phyloP scores from a whole-genome alignment of 1,139 yeast genomes.

The Yamadazyma triangularis region DNA sequence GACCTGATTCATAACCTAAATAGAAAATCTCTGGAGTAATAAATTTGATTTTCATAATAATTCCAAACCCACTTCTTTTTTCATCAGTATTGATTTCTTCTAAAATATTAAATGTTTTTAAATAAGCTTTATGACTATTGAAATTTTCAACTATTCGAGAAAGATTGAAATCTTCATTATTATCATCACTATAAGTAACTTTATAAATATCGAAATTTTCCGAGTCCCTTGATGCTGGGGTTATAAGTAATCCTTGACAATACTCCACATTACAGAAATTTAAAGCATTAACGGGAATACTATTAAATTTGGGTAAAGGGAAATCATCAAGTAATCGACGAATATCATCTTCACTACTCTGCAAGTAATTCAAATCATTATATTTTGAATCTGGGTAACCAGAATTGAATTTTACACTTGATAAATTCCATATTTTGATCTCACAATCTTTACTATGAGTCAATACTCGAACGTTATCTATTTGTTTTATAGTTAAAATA shows the following conservation, averaged over 20 bases:
- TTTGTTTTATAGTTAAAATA: slow-evolving; percentile 39
- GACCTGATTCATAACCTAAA: slow-evolving; percentile 60
- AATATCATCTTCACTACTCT: slow-evolving; percentile 7
- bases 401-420: background rate
- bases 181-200: slow-evolving; percentile 17
- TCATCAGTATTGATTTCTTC: slow-evolving; percentile 9
- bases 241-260: slow-evolving; percentile 25
- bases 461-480: slow-evolving; percentile 29
- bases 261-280: slow-evolving; percentile 51
- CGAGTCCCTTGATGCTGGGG: slow-evolving; percentile 53
- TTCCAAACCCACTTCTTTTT: slow-evolving; percentile 43
- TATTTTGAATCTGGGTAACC: slow-evolving; percentile 9
- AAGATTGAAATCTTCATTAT: slow-evolving; percentile 17
- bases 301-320: slow-evolving; percentile 19
- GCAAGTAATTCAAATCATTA: slow-evolving; percentile 10
- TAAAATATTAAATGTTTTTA: slow-evolving; percentile 3
- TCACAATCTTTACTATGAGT: slow-evolving; percentile 56
- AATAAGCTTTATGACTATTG: slow-evolving; percentile 16
- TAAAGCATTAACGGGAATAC: slow-evolving; percentile 52
- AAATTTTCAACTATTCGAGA: slow-evolving; percentile 25
- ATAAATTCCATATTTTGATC: slow-evolving; percentile 44
- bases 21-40: slow-evolving; percentile 23
- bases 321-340: slow-evolving; percentile 7
- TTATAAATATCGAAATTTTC: slow-evolving; percentile 50
- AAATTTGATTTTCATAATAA: slow-evolving; percentile 48